These are phyloP conservation scores for Anethum foeniculum DNA, from an alignment of 140 eudicot genomes.

Conservation along the genomic window DNA sequence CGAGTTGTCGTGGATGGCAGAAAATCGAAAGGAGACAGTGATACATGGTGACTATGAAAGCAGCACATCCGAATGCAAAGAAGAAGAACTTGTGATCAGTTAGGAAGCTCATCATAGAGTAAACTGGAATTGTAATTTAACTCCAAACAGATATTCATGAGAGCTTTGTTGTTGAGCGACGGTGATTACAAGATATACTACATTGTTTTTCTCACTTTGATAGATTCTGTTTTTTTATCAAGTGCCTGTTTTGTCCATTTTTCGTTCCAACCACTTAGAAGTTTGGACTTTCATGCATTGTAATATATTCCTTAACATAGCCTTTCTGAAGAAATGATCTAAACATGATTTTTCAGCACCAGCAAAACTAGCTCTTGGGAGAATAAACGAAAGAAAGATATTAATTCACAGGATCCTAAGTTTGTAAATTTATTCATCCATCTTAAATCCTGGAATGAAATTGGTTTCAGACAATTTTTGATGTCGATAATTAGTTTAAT, in stretches of 20 bases:
- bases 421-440: no score
- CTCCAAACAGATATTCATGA: neutral
- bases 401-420: no score
- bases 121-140: neutral
- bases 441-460: no score
- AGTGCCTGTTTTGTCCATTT: neutral
- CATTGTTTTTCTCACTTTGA: neutral
- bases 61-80: slow-evolving; percentile 30
- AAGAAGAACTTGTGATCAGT: neutral
- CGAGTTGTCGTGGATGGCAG: slow-evolving; percentile 22
- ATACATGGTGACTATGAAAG: slow-evolving; percentile 37
- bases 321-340: neutral
- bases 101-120: neutral
- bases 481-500: no score
- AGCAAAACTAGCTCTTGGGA: no score
- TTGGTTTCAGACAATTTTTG: no score
- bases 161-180: neutral
- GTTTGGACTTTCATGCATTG: neutral
- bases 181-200: neutral
- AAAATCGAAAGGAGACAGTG: slow-evolving; percentile 33
- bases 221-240: neutral
- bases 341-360: no score
- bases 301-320: neutral
- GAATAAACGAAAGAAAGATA: no score
- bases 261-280: neutral